These are phyloP conservation scores for Neolentinus lepideus DNA, from an alignment of 1,284 basidiomycete species.

Conservation along the genomic window DNA sequence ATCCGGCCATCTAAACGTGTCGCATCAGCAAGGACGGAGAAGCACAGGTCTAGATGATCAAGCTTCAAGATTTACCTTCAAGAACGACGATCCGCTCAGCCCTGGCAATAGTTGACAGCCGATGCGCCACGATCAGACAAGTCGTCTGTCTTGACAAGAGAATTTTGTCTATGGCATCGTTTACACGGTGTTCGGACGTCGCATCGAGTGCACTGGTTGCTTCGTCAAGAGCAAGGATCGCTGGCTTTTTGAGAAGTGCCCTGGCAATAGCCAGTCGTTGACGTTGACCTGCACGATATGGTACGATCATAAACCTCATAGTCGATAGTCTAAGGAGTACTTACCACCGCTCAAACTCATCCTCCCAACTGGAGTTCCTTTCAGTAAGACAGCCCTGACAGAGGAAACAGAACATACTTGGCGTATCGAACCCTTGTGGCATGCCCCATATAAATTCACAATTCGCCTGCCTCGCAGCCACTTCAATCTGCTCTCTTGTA, in stretches of 20 bases:
- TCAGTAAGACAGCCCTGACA: constrained; percentile 21
- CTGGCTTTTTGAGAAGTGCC: constrained; percentile 80
- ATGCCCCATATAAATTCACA: constrained; percentile 95
- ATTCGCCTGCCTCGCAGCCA: constrained; percentile 86
- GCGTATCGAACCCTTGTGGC: constrained; percentile 79
- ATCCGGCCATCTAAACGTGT: constrained; percentile 59
- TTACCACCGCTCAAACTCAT: constrained; percentile 62
- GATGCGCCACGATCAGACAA: constrained; percentile 85
- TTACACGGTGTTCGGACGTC: constrained; percentile 81
- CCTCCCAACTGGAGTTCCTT: constrained; percentile 48
- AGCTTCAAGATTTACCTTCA: constrained; percentile 46
- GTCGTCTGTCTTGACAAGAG: constrained; percentile 72
- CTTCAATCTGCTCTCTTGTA: constrained; percentile 78
- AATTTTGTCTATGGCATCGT: constrained; percentile 88
- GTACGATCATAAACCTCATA: too few species aligned
- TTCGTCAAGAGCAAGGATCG: constrained; percentile 78
- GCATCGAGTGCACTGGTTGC: constrained; percentile 85
- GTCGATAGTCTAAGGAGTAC: too few species aligned
- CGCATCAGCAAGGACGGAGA: background rate
- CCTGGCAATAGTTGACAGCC: constrained; percentile 77
- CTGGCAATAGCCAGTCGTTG: constrained; percentile 75
- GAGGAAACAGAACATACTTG: constrained; percentile 41
- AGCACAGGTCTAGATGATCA: background rate
- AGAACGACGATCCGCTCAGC: constrained; percentile 84
- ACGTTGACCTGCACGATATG: constrained; percentile 19